Base-by-base conservation (phyloP, 2,329 filamentous ascomycete species). In the Aureobasidium sp. region DNA sequence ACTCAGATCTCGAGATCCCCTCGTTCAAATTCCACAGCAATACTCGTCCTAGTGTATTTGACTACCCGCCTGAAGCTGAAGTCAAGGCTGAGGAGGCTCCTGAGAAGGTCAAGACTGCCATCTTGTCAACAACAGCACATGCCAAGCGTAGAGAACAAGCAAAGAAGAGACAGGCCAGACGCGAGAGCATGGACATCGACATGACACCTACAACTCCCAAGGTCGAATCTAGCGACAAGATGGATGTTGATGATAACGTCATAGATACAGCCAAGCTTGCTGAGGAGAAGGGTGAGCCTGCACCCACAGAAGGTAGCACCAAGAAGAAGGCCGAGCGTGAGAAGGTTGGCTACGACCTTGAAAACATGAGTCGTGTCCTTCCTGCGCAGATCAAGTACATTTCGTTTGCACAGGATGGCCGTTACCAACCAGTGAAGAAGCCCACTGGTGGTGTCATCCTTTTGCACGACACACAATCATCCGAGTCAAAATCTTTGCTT, bases 301-400 rank as follows among this genome's bases (percentile, higher is more conserved):
- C 78, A 1, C 73, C 77, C 13, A 68, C 77, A 32, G 78, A 82
- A 1, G 76, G 79, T 42, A 84, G 87, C 15, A 78, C 81, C 41
- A 96, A 93, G 84, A 96, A 95, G 83, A 95, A 94, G 81, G 79
- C 81, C 0, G 91, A 97, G 76, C 95, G 94, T 80, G 94, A 99
- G 79, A 97, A 96, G 84, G 84, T 96, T 63, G 94, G 94, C 68
- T 97, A 94, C 73, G 91, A 97, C 66, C 84, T 99, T 65, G 90
- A 94, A 72, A 99, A 99, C 80, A 95, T 99, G 91, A 95, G 89
- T 61, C 85, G 94, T 69, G 91, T 99, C 39, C 84, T 99, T 52
- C 94, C 92, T 1, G 85, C 86, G 51, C 94, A 99, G 78, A 84
- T 97, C 71, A 96, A 96, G 80, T 97, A 93, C 75, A 90, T 99